phyloP scores from a whole-genome alignment of 179 eudicot genomes.

The Silene vulgaris region DNA sequence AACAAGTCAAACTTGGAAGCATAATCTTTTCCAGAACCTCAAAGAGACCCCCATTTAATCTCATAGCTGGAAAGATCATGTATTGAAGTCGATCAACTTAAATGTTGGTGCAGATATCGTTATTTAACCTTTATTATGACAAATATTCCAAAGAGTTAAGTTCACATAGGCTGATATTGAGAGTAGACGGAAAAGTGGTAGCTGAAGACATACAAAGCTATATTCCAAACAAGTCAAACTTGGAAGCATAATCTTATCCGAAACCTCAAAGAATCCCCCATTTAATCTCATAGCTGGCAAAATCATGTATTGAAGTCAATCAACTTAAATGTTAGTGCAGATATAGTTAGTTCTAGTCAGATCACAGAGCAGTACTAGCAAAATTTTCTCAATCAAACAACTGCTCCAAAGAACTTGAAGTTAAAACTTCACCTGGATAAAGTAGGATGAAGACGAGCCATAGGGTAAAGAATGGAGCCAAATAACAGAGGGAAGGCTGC shows the following conservation, averaged over 20 bases:
- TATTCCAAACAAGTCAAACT: not conserved
- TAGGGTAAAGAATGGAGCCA: constrained; percentile 84
- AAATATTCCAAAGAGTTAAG: not conserved
- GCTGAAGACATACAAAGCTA: not conserved
- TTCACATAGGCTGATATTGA: not conserved
- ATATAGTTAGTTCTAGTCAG: not conserved
- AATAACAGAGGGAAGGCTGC: constrained; percentile 89
- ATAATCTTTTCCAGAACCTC: not conserved
- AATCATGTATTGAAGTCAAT: constrained; percentile 7
- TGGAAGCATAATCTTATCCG: not conserved
- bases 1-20: not conserved
- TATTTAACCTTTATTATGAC: not conserved
- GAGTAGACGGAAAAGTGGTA: not conserved
- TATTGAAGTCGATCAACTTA: constrained; percentile 2
- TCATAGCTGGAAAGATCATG: not conserved
- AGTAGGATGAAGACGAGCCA: constrained; percentile 90
- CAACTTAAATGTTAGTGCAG: not conserved
- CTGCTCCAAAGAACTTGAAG: not conserved
- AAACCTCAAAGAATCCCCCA: not conserved
- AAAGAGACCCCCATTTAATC: not conserved
- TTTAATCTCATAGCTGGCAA: not conserved
- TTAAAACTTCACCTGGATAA: constrained; percentile 55
- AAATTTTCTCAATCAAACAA: not conserved
- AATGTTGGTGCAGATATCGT: not conserved
- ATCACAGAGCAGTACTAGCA: not conserved